Evolutionary conservation across 2,329 filamentous ascomycete genomes (phyloP).

Genomic region (Dothistroma pini): DNA sequence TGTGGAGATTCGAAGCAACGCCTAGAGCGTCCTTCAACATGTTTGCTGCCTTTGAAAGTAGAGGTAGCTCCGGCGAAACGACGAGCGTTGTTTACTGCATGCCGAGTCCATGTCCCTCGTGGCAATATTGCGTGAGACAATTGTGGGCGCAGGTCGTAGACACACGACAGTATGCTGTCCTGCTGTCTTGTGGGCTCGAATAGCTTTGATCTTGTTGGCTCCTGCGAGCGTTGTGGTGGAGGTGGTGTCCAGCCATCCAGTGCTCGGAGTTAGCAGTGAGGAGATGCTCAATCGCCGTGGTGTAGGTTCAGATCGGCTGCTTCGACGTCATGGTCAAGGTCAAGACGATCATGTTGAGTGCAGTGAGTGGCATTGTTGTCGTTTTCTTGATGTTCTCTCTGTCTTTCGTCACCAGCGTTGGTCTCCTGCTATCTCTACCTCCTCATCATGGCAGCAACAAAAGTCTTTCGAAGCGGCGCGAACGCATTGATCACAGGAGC

Average conservation of each 20-base stretch:
- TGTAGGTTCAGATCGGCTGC: background rate
- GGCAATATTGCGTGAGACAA: too few relatives aligned
- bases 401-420: background rate
- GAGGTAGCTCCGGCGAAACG: too few relatives aligned
- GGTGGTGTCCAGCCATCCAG: background rate
- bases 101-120: too few relatives aligned
- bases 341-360: background rate
- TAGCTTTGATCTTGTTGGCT: too few relatives aligned
- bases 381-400: background rate
- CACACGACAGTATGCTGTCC: too few relatives aligned
- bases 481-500: constrained; percentile 77
- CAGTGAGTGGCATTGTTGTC: background rate
- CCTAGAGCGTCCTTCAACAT: too few relatives aligned
- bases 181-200: too few relatives aligned
- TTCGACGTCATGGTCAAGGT: background rate
- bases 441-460: constrained; percentile 24
- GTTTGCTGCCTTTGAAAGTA: too few relatives aligned
- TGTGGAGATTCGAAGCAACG: too few relatives aligned
- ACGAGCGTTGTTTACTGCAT: too few relatives aligned
- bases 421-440: background rate
- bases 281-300: background rate
- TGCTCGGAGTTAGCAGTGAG: background rate
- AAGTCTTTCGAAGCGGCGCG: constrained; percentile 34
- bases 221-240: background rate
- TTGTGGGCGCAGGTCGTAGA: too few relatives aligned